Evolutionary conservation across 495 filamentous ascomycete genomes (phyloP), one percentile per base, ranked within the genome.

Genomic region (Xylaria sp.): DNA sequence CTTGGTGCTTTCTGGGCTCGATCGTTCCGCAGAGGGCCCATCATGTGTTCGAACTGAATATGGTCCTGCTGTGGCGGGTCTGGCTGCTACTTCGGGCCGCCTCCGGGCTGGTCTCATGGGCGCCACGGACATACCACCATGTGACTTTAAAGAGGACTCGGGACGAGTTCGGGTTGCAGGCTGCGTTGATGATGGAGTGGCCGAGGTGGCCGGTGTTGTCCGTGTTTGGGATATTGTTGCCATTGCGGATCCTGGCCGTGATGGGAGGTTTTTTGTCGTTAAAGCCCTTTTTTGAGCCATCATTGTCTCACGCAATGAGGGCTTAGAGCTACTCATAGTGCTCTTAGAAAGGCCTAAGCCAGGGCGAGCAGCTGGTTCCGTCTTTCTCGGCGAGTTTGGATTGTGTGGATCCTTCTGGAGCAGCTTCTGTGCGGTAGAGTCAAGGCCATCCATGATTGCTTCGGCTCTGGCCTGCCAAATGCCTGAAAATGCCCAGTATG

Each of bases 381-480:
- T 73, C 59, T 83, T 85, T 70, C 85, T 86, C 24, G 87, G 79
- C 21, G 87, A 85, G 76, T 92, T 93, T 24, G 94, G 94, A 76
- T 97, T 97, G 61, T 90, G 85, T 26, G 92, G 82, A 74, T 95
- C 91, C 59, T 93, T 94, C 74, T 94, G 90, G 19, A 98, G 81
- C 40, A 93, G 79, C 41, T 88, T 87, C 74, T 92, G 90, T 4
- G 93, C 90, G 29, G 92, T 92, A 12, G 87, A 70, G 71, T 97
- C 94, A 7, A 98, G 86, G 19, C 82, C 83, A 52, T 87, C 88
- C 84, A 96, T 87, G 66, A 98, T 93, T 5, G 90, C 92, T 71
- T 94, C 88, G n/a, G 93, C 93, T 73, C 84, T 89, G 6, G 90
- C 87, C 0, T 93, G 90, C 94, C 94, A 98, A 24, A 92, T 87